A percentile compares a stretch with the other conserved stretches of the same genome.
phyloP scores from a whole-genome alignment of 495 filamentous ascomycete genomes.

The Penicillium angulare region DNA sequence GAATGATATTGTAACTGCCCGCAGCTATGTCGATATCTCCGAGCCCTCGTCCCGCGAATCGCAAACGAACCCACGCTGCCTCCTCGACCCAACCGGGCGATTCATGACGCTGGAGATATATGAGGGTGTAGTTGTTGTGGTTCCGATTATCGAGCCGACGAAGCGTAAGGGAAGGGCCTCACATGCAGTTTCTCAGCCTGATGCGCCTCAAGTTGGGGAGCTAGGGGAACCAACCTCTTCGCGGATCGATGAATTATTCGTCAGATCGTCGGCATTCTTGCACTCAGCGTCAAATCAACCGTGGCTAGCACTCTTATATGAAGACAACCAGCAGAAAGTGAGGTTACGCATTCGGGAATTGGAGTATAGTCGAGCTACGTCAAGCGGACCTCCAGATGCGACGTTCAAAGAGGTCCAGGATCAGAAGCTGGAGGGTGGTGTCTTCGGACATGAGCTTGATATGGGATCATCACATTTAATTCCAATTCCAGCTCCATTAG shows the following conservation, averaged over 20 bases:
- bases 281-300: slow-evolving; percentile 68
- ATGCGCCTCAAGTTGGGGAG: slow-evolving; percentile 48
- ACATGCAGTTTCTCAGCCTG: slow-evolving; percentile 23
- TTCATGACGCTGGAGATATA: slow-evolving; percentile 86
- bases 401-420: slow-evolving; percentile 51
- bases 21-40: slow-evolving; percentile 66
- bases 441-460: slow-evolving; percentile 61
- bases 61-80: slow-evolving; percentile 69
- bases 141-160: slow-evolving; percentile 63
- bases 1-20: slow-evolving; percentile 64
- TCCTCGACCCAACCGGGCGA: slow-evolving; percentile 77
- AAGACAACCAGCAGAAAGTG: slow-evolving; percentile 64
- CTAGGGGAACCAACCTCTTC: slow-evolving; percentile 69
- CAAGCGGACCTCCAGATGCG: slow-evolving; percentile 45
- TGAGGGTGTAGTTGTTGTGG: slow-evolving; percentile 79
- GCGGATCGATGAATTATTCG: slow-evolving; percentile 81
- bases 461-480: slow-evolving; percentile 78
- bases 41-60: slow-evolving; percentile 79
- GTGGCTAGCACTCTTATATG: slow-evolving; percentile 79
- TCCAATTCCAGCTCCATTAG: slow-evolving; percentile 66
- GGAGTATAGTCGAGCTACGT: slow-evolving; percentile 46
- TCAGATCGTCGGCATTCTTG: slow-evolving; percentile 78
- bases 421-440: slow-evolving; percentile 24
- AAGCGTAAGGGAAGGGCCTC: slow-evolving; percentile 47
- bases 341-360: slow-evolving; percentile 60